Evolutionary conservation across 2,329 filamentous ascomycete genomes (phyloP).

Genomic region (Penicillium verrucosum): DNA sequence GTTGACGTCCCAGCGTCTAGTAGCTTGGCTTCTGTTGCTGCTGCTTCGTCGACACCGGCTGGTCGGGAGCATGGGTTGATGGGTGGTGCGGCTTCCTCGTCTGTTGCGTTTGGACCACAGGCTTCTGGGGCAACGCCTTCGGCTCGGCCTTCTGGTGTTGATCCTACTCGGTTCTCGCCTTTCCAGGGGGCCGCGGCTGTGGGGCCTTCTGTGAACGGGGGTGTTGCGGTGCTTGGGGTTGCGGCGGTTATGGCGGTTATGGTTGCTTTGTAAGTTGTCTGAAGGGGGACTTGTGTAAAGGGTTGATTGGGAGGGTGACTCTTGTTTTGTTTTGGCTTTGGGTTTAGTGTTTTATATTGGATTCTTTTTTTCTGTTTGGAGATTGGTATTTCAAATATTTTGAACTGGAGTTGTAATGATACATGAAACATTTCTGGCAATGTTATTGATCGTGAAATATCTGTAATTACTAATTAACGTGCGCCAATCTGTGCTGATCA

Average conservation of each 20-base stretch:
- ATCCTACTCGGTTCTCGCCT: conserved; percentile 12
- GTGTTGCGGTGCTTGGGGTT: conserved; percentile 16
- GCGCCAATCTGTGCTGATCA: not conserved
- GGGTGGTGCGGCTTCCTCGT: conserved; percentile 12
- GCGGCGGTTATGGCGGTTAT: conserved; percentile 24
- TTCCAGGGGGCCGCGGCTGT: conserved; percentile 20
- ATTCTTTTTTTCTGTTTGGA: not conserved
- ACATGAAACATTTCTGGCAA: conserved; percentile 11
- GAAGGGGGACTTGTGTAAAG: too few species aligned
- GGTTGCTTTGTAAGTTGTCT: conserved; percentile 17
- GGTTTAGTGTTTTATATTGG: not conserved
- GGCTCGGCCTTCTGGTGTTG: conserved; percentile 15
- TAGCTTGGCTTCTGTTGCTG: conserved; percentile 7
- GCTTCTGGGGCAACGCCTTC: conserved; percentile 16
- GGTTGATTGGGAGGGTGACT: not conserved
- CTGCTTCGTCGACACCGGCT: conserved; percentile 7
- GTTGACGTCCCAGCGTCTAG: conserved; percentile 18
- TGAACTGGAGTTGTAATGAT: conserved; percentile 15
- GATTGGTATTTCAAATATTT: not conserved
- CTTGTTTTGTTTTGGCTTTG: not conserved
- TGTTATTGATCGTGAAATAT: not conserved
- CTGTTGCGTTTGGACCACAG: conserved; percentile 11
- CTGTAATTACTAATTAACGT: not conserved
- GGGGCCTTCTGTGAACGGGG: conserved; percentile 7
- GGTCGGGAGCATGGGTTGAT: conserved; percentile 6